Conservation (phyloP, 140 eudicot genomes). For the Senecio squalidus region DNA sequence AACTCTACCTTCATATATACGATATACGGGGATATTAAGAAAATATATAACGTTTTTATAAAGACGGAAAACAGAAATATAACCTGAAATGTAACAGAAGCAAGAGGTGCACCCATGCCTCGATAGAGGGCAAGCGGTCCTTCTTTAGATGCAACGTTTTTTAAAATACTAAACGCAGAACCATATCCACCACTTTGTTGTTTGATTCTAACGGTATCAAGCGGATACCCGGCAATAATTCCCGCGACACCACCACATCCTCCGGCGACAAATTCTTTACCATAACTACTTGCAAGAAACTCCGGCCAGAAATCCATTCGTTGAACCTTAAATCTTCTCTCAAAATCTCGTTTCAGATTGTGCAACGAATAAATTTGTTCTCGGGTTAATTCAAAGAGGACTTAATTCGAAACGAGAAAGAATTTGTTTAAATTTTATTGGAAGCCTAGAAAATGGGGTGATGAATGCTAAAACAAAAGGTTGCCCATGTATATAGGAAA, state of each 20-base stretch:
- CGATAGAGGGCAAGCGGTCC: constrained; percentile 51
- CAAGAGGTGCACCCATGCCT: constrained; percentile 90
- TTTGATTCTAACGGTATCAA: constrained; percentile 69
- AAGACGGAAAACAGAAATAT: not conserved
- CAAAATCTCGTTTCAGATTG: too few relatives aligned
- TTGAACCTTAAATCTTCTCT: not conserved
- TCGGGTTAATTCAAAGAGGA: too few relatives aligned
- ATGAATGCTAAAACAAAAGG: constrained; percentile 14
- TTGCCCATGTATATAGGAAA: constrained; percentile 5
- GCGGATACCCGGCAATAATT: constrained; percentile 64
- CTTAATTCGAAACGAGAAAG: not conserved
- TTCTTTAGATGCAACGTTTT: constrained; percentile 35
- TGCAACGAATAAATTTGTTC: too few relatives aligned
- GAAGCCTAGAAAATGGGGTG: constrained; percentile 1
- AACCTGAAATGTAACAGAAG: constrained; percentile 79
- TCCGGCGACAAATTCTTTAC: constrained; percentile 84
- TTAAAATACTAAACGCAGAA: constrained; percentile 43
- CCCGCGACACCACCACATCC: constrained; percentile 80
- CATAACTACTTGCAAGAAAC: constrained; percentile 70
- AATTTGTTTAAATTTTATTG: too few relatives aligned
- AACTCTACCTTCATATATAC: not conserved
- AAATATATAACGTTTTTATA: not conserved
- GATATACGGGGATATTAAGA: not conserved
- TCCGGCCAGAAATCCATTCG: constrained; percentile 65
- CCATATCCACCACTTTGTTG: constrained; percentile 50